A percentile compares a stretch with the other conserved stretches of the same genome.
phyloP scores from a whole-genome alignment of 2,329 filamentous ascomycete genomes.

The Xylaria sp. region DNA sequence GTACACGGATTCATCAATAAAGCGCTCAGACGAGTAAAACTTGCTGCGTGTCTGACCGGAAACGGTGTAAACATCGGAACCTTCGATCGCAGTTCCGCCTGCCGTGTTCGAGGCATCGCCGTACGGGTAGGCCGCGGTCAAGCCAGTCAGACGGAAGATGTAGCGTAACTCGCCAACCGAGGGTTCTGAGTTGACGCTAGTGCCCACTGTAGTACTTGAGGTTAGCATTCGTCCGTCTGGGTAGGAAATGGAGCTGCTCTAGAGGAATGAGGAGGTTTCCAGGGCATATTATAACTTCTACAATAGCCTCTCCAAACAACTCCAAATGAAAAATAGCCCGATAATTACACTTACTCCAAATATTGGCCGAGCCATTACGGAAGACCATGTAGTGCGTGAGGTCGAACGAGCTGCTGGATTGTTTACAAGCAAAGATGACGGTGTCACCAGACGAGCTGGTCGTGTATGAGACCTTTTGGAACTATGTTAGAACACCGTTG shows the following conservation, averaged over 20 bases:
- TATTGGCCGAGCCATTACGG: conserved; percentile 52
- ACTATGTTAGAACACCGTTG: conserved; percentile 47
- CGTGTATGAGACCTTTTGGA: conserved; percentile 25
- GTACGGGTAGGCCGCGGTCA: conserved; percentile 49
- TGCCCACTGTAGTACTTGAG: conserved; percentile 47
- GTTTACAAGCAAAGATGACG: conserved; percentile 59
- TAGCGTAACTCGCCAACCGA: conserved; percentile 57
- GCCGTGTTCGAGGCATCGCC: conserved; percentile 54
- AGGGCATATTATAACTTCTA: neutral
- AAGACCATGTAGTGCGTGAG: conserved; percentile 62
- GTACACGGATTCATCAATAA: conserved; percentile 65
- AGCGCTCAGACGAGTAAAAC: conserved; percentile 65
- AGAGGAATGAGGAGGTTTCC: neutral
- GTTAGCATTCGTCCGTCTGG: neutral
- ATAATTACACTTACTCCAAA: conserved; percentile 46
- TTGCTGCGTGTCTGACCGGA: conserved; percentile 63
- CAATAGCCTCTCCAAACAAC: neutral
- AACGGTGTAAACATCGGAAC: conserved; percentile 54
- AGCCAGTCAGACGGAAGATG: conserved; percentile 47
- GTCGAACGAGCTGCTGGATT: conserved; percentile 48
- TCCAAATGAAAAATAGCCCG: neutral
- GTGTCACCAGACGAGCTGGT: conserved; percentile 49
- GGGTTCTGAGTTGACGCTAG: conserved; percentile 55
- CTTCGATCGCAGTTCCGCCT: conserved; percentile 55
- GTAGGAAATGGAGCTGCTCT: neutral